These are phyloP conservation scores for Diaporthe sp. DNA, from an alignment of 2,329 filamentous ascomycete species.

Conservation along the genomic window DNA sequence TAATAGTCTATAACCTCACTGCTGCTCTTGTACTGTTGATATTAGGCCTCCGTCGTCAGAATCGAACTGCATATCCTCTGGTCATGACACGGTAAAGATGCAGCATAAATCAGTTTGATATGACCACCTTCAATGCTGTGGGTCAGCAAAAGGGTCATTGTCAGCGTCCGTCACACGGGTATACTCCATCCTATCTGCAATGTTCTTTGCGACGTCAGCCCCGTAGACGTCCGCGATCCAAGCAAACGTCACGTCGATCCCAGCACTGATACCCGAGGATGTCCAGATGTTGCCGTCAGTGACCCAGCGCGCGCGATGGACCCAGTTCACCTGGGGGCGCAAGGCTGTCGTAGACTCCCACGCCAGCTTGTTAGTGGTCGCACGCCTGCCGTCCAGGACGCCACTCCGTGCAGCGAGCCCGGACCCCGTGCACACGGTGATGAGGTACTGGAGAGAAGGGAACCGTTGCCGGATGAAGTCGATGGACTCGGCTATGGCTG, in stretches of 20 bases:
- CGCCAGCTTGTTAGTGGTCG: conserved; percentile 70
- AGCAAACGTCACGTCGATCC: conserved; percentile 72
- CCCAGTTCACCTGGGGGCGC: conserved; percentile 63
- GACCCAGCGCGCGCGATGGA: conserved; percentile 69
- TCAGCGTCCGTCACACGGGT: conserved; percentile 63
- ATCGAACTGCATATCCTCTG: background rate
- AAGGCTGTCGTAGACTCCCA: conserved; percentile 57
- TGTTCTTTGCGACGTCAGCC: conserved; percentile 59
- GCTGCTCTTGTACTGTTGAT: no score
- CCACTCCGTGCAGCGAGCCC: conserved; percentile 65
- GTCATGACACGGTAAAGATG: background rate
- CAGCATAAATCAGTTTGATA: accelerated
- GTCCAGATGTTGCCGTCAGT: conserved; percentile 71
- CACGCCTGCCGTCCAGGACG: conserved; percentile 64
- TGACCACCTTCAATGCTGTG: background rate
- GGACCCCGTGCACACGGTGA: conserved; percentile 72
- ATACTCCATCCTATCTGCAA: conserved; percentile 71
- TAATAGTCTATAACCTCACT: background rate
- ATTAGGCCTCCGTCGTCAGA: background rate
- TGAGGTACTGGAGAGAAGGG: conserved; percentile 58
- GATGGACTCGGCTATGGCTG: conserved; percentile 42
- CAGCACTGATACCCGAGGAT: conserved; percentile 69
- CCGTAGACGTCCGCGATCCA: conserved; percentile 69
- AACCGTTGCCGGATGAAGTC: conserved; percentile 56
- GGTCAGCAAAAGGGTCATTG: conserved; percentile 67